Evolutionary conservation across 257 asterid genomes (phyloP).

Genomic region (Solanum dulcamara): DNA sequence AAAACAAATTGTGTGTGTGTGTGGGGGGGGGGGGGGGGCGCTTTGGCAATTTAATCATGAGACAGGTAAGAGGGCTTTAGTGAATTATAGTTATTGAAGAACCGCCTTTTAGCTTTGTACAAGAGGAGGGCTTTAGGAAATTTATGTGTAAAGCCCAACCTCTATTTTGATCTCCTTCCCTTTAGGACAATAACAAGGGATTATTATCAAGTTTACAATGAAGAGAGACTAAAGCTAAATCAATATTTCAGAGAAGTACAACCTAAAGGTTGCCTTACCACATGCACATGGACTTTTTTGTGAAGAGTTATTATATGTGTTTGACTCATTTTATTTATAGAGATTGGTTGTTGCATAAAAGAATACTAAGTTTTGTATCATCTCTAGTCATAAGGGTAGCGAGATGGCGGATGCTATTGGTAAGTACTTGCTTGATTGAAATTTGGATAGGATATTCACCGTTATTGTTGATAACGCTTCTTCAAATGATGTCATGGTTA

Average conservation of each 20-base stretch:
- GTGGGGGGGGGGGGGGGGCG: background rate
- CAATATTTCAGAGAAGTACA: background rate
- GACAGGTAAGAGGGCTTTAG: too few relatives aligned
- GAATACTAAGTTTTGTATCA: background rate
- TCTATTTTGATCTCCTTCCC: background rate
- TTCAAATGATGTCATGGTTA: background rate
- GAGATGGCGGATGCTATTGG: background rate
- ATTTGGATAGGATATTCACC: background rate
- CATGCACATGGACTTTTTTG: background rate
- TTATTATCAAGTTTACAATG: background rate
- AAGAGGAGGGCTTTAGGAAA: background rate
- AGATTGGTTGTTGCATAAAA: background rate
- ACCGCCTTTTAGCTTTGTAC: too few relatives aligned
- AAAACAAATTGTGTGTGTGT: too few relatives aligned
- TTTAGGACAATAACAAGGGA: background rate
- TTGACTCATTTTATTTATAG: too few relatives aligned
- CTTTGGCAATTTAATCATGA: too few relatives aligned
- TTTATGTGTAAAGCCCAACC: background rate
- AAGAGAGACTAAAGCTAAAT: background rate
- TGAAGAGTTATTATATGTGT: too few relatives aligned
- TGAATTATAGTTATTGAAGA: too few relatives aligned
- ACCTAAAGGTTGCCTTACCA: background rate
- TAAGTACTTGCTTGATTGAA: background rate
- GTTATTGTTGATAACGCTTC: background rate
- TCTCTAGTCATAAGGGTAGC: background rate